Base-by-base conservation (phyloP, 441 rosid species). In the Francoa sonchifolia region DNA sequence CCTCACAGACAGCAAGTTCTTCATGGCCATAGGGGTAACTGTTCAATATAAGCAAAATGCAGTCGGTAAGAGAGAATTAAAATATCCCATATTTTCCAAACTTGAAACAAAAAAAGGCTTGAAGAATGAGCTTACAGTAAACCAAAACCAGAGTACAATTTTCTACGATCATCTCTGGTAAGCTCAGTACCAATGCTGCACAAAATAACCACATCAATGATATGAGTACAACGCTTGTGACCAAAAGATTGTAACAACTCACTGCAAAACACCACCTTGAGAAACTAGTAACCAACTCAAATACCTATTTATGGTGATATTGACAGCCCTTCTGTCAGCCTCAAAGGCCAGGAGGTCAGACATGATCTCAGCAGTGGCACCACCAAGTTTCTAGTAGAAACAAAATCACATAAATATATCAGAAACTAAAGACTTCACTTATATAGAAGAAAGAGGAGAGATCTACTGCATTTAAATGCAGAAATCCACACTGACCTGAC, bases 131-230 rank as follows among this genome's bases (percentile, higher is more conserved):
- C 84, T 65, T 66, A 85, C 98, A 85, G 89, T 39, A 89, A 71
- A 48, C 98, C 98, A 58, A 85, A 85, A 57, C 74, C 77, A 3
- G 98, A 89, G 68, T 79, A 89, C 65, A 89, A 45, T 68, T 89
- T 89, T 74, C 74, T 77, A 42, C 96, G 83, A 65, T 89, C 96
- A 65, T 89, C 96, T 58, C 96, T 69, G 28, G 98, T 89, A 14
- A 89, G 98, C 76, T 89, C 98, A 39, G 98, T 89, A 39, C 98
- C 98, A 54, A 89, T 85, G 68, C 98, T 89, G 77, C 55, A 54
- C 19, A 21, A 25, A 19, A 26, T 2, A 41, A 59, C 32, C 16
- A 22, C 31, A 31, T 17, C 7, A 48, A 33, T 6, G 13, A 31
- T 41, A 46, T 45, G 13, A 23, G 25, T 17, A 48, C 3, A 16